Percentiles rank a stretch among this genome's conserved stretches.
Conservation (phyloP, 1,284 basidiomycete species). For the Cutaneotrichosporon cavernicola region DNA sequence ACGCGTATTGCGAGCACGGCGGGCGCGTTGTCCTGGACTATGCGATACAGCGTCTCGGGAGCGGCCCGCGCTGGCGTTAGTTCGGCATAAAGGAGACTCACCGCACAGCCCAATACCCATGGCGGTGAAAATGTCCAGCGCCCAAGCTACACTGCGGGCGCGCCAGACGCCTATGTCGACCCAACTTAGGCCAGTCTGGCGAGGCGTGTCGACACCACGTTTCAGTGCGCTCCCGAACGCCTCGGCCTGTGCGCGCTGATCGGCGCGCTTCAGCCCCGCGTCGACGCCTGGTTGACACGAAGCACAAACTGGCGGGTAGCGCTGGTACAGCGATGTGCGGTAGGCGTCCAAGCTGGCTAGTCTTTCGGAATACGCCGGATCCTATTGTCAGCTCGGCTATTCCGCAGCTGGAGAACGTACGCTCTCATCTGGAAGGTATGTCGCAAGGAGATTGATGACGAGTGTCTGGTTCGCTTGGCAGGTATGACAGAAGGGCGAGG, state of each 20-base stretch:
- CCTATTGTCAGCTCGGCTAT: conserved; percentile 54
- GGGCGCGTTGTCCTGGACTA: neutral
- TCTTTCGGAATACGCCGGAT: conserved; percentile 66
- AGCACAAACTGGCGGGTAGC: conserved; percentile 81
- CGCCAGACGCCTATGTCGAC: conserved; percentile 33
- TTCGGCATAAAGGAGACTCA: conserved; percentile 15
- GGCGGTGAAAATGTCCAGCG: conserved; percentile 17
- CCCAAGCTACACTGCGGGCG: conserved; percentile 30
- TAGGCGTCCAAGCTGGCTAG: conserved; percentile 68
- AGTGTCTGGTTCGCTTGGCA: conserved; percentile 89
- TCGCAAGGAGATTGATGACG: conserved; percentile 77
- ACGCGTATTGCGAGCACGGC: conserved; percentile 16
- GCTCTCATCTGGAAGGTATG: conserved; percentile 71
- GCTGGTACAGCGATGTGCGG: conserved; percentile 66
- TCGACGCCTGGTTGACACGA: conserved; percentile 73
- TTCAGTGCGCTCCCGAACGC: conserved; percentile 58
- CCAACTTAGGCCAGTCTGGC: neutral
- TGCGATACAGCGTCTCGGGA: neutral
- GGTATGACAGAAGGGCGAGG: conserved; percentile 70
- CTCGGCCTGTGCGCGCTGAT: conserved; percentile 74
- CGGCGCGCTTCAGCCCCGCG: conserved; percentile 70
- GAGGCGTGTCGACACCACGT: conserved; percentile 23
- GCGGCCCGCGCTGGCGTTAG: conserved; percentile 10
- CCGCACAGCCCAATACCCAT: conserved; percentile 23
- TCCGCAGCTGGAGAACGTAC: conserved; percentile 53